A percentile compares a stretch with the other conserved stretches of the same genome.
These are phyloP conservation scores for Chlamydomonas urium DNA, from an alignment of 139 green algal genomes.

Conservation along the genomic window DNA sequence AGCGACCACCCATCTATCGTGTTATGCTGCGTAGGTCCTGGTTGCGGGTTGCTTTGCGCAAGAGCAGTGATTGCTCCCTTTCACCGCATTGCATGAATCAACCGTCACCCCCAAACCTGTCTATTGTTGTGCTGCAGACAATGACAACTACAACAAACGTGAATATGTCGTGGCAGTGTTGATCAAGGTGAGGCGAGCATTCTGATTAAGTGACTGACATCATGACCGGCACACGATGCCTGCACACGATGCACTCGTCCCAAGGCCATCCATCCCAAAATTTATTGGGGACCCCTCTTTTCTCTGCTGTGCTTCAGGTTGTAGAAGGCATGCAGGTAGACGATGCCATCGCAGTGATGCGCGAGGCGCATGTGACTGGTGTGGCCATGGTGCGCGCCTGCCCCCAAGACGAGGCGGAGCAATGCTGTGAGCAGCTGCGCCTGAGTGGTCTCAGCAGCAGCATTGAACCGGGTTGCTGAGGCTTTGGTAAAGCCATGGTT, in stretches of 20 bases:
- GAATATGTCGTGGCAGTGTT: not conserved
- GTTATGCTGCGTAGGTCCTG: conserved; percentile 3
- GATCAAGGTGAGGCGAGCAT: no score
- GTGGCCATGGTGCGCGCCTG: conserved; percentile 77
- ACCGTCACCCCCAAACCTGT: no score
- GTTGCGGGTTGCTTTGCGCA: not conserved
- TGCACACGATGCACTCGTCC: no score
- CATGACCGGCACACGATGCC: no score
- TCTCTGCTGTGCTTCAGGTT: not conserved
- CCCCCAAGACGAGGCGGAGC: conserved; percentile 81
- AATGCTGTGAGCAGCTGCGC: conserved; percentile 77
- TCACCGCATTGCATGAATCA: not conserved
- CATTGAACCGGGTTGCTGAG: conserved; percentile 57
- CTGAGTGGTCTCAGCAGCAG: conserved; percentile 80
- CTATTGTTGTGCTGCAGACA: conserved; percentile 3
- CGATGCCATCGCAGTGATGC: not conserved
- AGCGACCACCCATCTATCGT: not conserved
- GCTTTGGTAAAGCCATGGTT: no score
- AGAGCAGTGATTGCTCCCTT: not conserved
- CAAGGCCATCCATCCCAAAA: no score
- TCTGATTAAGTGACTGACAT: no score
- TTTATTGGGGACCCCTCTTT: no score
- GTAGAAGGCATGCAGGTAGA: not conserved
- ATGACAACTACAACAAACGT: conserved; percentile 4
- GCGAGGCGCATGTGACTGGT: conserved; percentile 79